These are phyloP conservation scores for Trichoderma cornu-damae DNA, from an alignment of 2,329 filamentous ascomycete species.

Conservation along the genomic window DNA sequence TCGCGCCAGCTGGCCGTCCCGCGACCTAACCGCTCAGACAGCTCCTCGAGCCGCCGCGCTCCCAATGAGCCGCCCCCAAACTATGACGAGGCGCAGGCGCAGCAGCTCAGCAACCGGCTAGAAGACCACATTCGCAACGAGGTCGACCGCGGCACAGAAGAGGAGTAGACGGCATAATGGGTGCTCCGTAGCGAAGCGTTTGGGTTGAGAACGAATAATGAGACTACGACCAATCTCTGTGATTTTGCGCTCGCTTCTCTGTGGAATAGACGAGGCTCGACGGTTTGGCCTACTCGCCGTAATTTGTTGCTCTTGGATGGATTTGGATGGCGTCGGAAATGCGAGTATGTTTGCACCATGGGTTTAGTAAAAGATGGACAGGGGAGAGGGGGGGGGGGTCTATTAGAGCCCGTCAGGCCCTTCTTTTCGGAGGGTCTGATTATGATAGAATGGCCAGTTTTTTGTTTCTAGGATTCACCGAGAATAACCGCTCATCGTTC, in stretches of 20 bases:
- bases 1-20: constrained; percentile 25
- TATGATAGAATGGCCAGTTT: constrained; percentile 4
- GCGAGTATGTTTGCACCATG: not conserved
- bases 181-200: constrained; percentile 11
- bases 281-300: not conserved
- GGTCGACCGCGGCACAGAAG: constrained; percentile 52
- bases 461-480: not conserved
- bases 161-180: constrained; percentile 10
- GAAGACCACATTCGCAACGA: constrained; percentile 71
- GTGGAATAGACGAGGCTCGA: not conserved
- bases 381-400: no score
- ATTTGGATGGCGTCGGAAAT: constrained; percentile 9
- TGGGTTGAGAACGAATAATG: constrained; percentile 10
- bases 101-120: constrained; percentile 52
- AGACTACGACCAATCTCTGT: constrained; percentile 12
- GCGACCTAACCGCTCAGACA: constrained; percentile 32
- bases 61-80: constrained; percentile 78
- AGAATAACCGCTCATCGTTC: not conserved
- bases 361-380: constrained; percentile 2
- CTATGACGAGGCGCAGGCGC: constrained; percentile 86
- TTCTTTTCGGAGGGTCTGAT: not conserved
- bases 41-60: constrained; percentile 37
- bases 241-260: constrained; percentile 12
- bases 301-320: constrained; percentile 15
- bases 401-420: constrained; percentile 8